phyloP scores from a whole-genome alignment of 1,284 basidiomycete species.

The Puccinia horiana region DNA sequence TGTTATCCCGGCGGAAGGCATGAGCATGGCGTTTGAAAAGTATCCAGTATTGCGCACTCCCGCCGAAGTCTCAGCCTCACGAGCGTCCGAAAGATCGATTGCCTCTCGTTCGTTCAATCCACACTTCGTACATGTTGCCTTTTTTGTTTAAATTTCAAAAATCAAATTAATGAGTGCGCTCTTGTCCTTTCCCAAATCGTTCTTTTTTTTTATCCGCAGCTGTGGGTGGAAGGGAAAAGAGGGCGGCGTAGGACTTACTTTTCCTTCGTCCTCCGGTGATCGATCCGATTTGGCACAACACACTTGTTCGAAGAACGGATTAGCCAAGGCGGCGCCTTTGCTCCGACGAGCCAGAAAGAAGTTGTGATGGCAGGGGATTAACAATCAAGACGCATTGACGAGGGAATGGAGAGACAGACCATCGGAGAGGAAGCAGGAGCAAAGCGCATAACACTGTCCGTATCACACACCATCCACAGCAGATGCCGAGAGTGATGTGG shows the following conservation, averaged over 20 bases:
- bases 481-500: neutral
- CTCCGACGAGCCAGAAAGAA: neutral
- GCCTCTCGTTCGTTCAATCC: slow-evolving; percentile 44
- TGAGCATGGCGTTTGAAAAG: slow-evolving; percentile 47
- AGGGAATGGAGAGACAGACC: slow-evolving; percentile 9
- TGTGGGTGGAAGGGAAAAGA: neutral
- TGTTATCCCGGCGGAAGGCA: slow-evolving; percentile 19
- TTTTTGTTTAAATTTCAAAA: neutral
- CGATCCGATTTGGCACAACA: slow-evolving; percentile 29
- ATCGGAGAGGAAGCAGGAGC: slow-evolving; percentile 42
- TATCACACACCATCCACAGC: neutral
- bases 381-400: neutral
- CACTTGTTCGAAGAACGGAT: slow-evolving; percentile 46
- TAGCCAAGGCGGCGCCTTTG: slow-evolving; percentile 39
- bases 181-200: neutral
- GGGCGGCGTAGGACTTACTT: neutral
- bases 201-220: neutral
- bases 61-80: slow-evolving; percentile 15
- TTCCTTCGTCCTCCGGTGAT: slow-evolving; percentile 16
- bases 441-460: slow-evolving; percentile 35
- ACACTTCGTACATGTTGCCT: slow-evolving; percentile 43
- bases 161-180: neutral
- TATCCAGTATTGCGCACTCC: slow-evolving; percentile 40
- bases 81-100: slow-evolving; percentile 28
- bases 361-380: neutral